phyloP scores from a whole-genome alignment of 176 grass and related monocot species.

The Tillandsia fasciculata region DNA sequence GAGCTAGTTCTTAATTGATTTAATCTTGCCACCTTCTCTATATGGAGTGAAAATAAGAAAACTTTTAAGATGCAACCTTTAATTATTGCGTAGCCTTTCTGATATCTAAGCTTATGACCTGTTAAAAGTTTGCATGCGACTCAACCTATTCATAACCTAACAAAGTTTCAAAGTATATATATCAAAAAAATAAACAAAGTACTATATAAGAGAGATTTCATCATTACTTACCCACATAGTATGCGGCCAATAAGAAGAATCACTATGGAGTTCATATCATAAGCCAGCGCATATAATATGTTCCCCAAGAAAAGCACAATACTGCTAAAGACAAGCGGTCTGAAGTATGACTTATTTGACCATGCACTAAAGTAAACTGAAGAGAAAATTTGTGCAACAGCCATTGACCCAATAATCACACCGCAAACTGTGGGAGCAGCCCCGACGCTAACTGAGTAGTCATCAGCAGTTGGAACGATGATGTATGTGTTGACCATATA shows the following conservation, averaged over 20 bases:
- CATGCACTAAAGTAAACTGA: slow-evolving; percentile 88
- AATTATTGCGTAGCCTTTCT: too few species aligned
- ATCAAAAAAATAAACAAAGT: background rate
- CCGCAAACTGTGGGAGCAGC: slow-evolving; percentile 88
- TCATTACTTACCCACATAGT: slow-evolving; percentile 60
- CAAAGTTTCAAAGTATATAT: background rate
- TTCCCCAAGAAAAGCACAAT: slow-evolving; percentile 78
- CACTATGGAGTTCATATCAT: slow-evolving; percentile 61
- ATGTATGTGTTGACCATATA: slow-evolving; percentile 98
- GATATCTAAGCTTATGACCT: too few species aligned
- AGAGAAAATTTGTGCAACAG: slow-evolving; percentile 82
- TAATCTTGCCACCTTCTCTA: too few species aligned
- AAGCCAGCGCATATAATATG: slow-evolving; percentile 66
- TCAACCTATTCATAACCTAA: background rate
- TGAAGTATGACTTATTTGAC: slow-evolving; percentile 90
- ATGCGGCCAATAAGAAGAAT: slow-evolving; percentile 64
- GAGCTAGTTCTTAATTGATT: too few species aligned
- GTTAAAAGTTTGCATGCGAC: too few species aligned
- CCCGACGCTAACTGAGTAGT: slow-evolving; percentile 83
- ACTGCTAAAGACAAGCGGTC: slow-evolving; percentile 81
- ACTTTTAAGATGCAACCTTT: too few species aligned
- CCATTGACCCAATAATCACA: slow-evolving; percentile 90
- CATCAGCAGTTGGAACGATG: slow-evolving; percentile 83
- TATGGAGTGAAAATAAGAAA: too few species aligned
- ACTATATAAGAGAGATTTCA: background rate